Evolutionary conservation across 257 asterid genomes (phyloP), one percentile per base, ranked within the genome.

Genomic region (Nicotiana tomentosiformis): DNA sequence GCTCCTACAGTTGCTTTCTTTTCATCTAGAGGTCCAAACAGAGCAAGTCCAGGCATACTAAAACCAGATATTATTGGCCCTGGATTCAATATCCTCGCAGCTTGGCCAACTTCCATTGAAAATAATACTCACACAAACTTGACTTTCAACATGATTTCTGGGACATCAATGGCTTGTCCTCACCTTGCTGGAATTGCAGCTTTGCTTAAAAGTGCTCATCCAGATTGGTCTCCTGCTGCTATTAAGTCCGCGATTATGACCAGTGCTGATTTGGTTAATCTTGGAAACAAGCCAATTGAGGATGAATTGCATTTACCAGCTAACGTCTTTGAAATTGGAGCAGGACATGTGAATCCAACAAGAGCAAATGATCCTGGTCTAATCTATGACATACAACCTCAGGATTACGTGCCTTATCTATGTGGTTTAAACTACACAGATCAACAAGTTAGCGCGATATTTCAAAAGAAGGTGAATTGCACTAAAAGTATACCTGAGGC

Each of bases 131-230:
- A 77, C 30, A 67, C 81, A 7, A 82, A 77, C 37, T 55, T 84
- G 51, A 66, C 82, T 5, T 85, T 85, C 14, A 77, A 85, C 53
- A 15, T 85, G 2, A 57, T 77, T 11, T 85, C 85, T 0, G 88
- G 88, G 10, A 85, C 88, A 3, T 85, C 88, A 17, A 85, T 85
- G 88, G 10, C 88, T 10, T 85, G 88, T 62, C 88, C 88, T 14
- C 88, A 85, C 60, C 85, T 85, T 7, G 83, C 85, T 58, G 88
- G 86, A 18, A 66, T 85, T 37, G 85, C 86, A 14, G 86, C 88
- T 11, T 51, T 85, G 81, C 77, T 85, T 7, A 85, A 60, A 78
- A 85, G 84, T 32, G 68, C 78, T 20, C 84, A 85, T 82, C 82
- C 86, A 0, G 14, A 77, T 51, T 85, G 88, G 88, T 85, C 88